These are phyloP conservation scores for Zymoseptoria ardabiliae DNA, from an alignment of 2,329 filamentous ascomycete genomes.

Conservation along the genomic window DNA sequence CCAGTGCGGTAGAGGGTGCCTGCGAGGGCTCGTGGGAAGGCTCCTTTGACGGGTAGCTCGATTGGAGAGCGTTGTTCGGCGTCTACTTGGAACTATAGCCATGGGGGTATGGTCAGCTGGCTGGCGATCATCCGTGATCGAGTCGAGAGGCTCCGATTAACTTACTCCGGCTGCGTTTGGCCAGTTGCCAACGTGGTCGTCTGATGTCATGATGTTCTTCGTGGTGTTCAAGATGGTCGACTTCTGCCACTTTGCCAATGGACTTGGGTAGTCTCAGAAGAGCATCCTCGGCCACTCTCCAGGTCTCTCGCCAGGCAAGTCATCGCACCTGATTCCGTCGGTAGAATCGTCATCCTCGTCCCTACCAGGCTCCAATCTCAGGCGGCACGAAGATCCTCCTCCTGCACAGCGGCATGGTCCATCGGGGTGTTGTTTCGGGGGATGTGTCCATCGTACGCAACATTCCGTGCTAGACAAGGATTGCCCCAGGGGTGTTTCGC, in stretches of 20 bases:
- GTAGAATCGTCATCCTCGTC: background rate
- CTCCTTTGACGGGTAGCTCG: slow-evolving; percentile 55
- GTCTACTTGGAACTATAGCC: slow-evolving; percentile 4
- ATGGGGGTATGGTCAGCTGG: background rate
- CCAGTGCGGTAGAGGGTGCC: slow-evolving; percentile 69
- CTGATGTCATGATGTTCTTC: background rate
- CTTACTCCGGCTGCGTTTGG: slow-evolving; percentile 2
- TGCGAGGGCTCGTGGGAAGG: slow-evolving; percentile 62
- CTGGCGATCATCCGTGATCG: background rate
- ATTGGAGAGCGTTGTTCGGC: slow-evolving; percentile 28
- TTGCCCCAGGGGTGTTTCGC: background rate
- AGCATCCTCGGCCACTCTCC: background rate
- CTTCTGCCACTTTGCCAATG: background rate
- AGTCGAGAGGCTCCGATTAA: background rate
- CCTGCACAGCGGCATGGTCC: background rate
- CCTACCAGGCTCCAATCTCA: background rate
- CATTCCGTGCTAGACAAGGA: background rate
- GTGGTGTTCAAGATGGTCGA: background rate
- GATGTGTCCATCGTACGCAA: background rate
- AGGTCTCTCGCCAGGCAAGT: background rate
- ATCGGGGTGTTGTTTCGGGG: background rate
- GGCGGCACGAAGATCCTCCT: background rate
- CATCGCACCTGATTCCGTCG: background rate
- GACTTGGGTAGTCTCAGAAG: background rate
- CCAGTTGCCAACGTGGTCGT: background rate